phyloP scores from a whole-genome alignment of 768 basidiomycete genomes.

The Naganishia vaughanmartiniae region DNA sequence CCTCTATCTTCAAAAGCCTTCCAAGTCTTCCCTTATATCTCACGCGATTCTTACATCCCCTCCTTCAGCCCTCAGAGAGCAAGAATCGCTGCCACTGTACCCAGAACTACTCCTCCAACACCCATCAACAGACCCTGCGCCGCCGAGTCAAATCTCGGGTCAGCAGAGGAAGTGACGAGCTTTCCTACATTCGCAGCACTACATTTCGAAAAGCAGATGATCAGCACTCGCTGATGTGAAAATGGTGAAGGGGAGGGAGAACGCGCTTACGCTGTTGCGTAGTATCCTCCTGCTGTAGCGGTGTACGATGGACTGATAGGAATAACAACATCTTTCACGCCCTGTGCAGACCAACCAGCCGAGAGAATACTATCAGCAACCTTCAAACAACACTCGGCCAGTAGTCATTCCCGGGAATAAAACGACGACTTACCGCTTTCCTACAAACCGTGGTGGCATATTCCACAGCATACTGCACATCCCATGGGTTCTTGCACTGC shows the following conservation, averaged over 20 bases:
- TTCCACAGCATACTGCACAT: conserved; percentile 28
- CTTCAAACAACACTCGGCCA: not conserved
- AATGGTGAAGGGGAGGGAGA: not conserved
- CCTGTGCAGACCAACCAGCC: not conserved
- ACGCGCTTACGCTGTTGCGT: conserved; percentile 16
- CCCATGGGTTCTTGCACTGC: conserved; percentile 22
- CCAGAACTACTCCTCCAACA: not conserved
- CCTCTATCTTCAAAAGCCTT: not conserved
- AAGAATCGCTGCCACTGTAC: not conserved
- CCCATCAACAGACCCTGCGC: not conserved
- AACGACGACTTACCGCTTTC: conserved; percentile 24
- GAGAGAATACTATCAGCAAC: not conserved
- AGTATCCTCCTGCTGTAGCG: conserved; percentile 26
- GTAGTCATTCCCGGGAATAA: not conserved
- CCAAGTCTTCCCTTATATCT: not conserved
- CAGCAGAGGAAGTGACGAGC: not conserved
- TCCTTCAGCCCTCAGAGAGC: not conserved
- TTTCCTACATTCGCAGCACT: not conserved
- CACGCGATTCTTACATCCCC: not conserved
- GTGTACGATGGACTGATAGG: conserved; percentile 23
- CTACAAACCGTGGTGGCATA: conserved; percentile 21
- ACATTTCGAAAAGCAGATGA: not conserved
- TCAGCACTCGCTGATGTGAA: not conserved
- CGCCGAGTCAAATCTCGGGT: not conserved
- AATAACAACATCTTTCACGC: not conserved